Base-by-base conservation (phyloP, 2,329 filamentous ascomycete genomes). In the Aspergillus pseudonomiae region DNA sequence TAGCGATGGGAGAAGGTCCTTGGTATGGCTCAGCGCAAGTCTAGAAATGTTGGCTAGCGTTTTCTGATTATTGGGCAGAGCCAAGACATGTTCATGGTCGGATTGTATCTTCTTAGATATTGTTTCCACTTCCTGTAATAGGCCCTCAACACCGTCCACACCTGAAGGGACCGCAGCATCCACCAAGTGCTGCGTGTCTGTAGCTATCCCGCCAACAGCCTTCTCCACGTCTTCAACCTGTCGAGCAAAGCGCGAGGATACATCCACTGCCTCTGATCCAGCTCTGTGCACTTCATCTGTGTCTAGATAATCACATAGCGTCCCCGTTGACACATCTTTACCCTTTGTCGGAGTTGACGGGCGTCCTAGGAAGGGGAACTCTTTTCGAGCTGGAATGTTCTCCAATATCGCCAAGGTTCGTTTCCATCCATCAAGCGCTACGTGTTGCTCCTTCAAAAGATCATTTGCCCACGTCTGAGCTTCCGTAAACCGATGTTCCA, bases 41-140 rank as follows among this genome's bases (percentile, higher is more conserved):
- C 89, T 87, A 14, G 87, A 89, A 16, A 86, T 84, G 66, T 86
- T 85, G 7, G 86, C 81, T 45, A 88, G 79, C 5, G 86, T 85
- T 69, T 89, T 89, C n/a, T 89, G 81, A 46, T 89, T 89, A 67
- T 87, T 87, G 1, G 87, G 82, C 66, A 93, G 89, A 6, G 86
- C 84, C 52, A 93, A 81, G 12, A 93, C 88, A 68, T 92, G 89
- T 69, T 93, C 90, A 73, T 93, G 92, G 77, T 98, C 95, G 6
- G 90, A 91, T 55, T 89, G 88, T 57, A 99, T 91, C 78, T 97
- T 97, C 71, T 89, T 93, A 58, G 89, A 89, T 61, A 98, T 84
- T 0, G 92, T 90, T 74, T 94, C 90, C 50, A 98, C 93, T 75
- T 98, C 95, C 65, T 93, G 86, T 57, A 95, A 82, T 7, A 97